A percentile compares a stretch with the other conserved stretches of the same genome.
Evolutionary conservation across 1,284 basidiomycete species (phyloP).

Genomic region (Pseudozyma thailandica): DNA sequence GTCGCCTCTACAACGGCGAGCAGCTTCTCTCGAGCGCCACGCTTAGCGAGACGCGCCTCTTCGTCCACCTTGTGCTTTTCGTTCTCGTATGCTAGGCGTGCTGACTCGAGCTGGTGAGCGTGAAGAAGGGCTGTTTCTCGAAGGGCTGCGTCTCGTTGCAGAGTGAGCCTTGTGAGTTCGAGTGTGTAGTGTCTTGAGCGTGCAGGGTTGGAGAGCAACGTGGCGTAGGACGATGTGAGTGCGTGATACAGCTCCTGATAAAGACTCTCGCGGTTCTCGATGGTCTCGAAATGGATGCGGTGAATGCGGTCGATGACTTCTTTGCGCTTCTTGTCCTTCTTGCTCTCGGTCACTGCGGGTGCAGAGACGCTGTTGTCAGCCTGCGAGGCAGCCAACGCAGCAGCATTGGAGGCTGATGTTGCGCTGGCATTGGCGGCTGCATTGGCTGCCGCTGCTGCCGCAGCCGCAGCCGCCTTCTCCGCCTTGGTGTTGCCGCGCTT

Average conservation of each 20-base stretch:
- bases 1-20: conserved; percentile 63
- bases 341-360: conserved; percentile 33
- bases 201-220: conserved; percentile 59
- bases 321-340: conserved; percentile 62
- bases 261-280: conserved; percentile 63
- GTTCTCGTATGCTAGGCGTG: conserved; percentile 49
- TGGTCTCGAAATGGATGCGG: conserved; percentile 62
- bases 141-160: conserved; percentile 58
- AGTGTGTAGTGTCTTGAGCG: conserved; percentile 61
- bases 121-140: conserved; percentile 59
- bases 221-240: conserved; percentile 55
- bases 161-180: conserved; percentile 52
- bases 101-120: conserved; percentile 62
- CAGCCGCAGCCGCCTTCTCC: conserved; percentile 36
- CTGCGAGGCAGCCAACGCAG: conserved; percentile 17
- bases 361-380: conserved; percentile 9
- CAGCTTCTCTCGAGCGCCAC: conserved; percentile 61
- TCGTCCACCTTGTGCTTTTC: conserved; percentile 63
- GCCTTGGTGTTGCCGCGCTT: conserved; percentile 38
- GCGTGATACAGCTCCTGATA: conserved; percentile 62
- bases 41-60: conserved; percentile 61
- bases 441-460: conserved; percentile 20
- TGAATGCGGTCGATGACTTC: conserved; percentile 66
- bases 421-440: conserved; percentile 8
- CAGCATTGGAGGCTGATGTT: conserved; percentile 5